Evolutionary conservation across 73 alveolate species (phyloP).

Genomic region (Symbiodinium natans): DNA sequence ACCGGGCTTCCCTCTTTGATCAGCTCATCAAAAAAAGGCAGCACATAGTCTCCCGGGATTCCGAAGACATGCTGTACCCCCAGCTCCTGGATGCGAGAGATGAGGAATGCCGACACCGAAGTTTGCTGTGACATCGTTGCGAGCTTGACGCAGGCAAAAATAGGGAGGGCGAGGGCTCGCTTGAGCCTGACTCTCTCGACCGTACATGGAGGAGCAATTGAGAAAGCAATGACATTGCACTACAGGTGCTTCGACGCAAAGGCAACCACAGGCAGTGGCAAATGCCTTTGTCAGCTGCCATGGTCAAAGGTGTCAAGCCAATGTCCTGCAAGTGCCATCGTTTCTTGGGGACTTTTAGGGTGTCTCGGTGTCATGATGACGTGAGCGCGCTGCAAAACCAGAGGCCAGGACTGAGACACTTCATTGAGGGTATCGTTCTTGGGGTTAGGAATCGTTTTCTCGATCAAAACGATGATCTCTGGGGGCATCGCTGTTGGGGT

Average conservation of each 20-base stretch:
- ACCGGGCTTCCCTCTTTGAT: not conserved
- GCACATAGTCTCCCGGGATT: slow-evolving; percentile 2
- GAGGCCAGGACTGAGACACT: not conserved
- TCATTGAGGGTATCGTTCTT: not conserved
- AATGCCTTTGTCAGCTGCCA: slow-evolving; percentile 85
- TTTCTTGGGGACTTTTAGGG: too few relatives aligned
- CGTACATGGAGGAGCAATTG: too few relatives aligned
- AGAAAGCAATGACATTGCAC: too few relatives aligned
- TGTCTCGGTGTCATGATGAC: not conserved
- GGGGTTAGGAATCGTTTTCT: too few relatives aligned
- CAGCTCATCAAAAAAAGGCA: slow-evolving; percentile 6
- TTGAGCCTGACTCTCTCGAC: too few relatives aligned
- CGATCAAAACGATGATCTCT: not conserved
- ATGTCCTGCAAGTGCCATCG: slow-evolving; percentile 27
- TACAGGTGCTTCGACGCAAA: too few relatives aligned
- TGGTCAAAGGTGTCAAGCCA: slow-evolving; percentile 71
- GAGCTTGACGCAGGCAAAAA: not conserved
- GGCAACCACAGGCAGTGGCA: too few relatives aligned
- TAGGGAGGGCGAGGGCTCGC: too few relatives aligned
- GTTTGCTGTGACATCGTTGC: not conserved
- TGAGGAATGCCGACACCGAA: slow-evolving; percentile 18
- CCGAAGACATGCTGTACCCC: not conserved
- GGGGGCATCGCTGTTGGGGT: not conserved
- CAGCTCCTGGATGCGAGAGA: slow-evolving; percentile 37
- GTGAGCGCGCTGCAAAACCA: not conserved